These are phyloP conservation scores for Rhizopogon sp. DNA, from an alignment of 768 basidiomycete species.

Conservation along the genomic window DNA sequence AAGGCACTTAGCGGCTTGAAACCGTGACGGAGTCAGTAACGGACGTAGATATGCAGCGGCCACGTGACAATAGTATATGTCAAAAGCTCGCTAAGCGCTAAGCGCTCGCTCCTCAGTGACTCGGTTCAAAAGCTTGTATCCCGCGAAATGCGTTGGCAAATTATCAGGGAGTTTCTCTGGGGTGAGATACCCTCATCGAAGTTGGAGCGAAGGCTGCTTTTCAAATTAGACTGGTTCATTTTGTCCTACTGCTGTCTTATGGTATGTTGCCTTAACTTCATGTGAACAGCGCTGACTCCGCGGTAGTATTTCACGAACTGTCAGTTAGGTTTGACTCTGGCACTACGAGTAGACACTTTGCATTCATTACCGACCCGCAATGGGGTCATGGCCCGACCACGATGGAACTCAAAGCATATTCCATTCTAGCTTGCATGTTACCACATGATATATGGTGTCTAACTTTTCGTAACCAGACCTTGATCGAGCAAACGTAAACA, in stretches of 20 bases:
- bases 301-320: slow-evolving; percentile 63
- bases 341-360: not conserved
- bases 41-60: too few relatives aligned
- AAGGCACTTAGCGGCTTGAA: too few relatives aligned
- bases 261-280: slow-evolving; percentile 30
- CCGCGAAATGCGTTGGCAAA: not conserved
- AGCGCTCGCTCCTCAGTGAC: too few relatives aligned
- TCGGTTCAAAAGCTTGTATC: not conserved
- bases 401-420: not conserved
- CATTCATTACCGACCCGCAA: too few relatives aligned
- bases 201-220: slow-evolving; percentile 45
- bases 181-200: slow-evolving; percentile 33
- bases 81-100: too few relatives aligned
- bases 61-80: too few relatives aligned
- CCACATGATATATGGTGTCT: not conserved
- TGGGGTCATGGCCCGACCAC: not conserved
- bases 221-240: slow-evolving; percentile 66
- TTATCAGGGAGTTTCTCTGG: slow-evolving; percentile 26
- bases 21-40: too few relatives aligned
- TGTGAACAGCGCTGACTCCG: slow-evolving; percentile 2
- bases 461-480: slow-evolving; percentile 38
- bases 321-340: slow-evolving; percentile 20
- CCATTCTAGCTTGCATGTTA: not conserved
- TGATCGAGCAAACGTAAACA: slow-evolving; percentile 63
- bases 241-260: slow-evolving; percentile 68